Percentiles rank a stretch among this genome's conserved stretches.
Conservation (phyloP, 75 land plant species). For the Cupressus sempervirens region DNA sequence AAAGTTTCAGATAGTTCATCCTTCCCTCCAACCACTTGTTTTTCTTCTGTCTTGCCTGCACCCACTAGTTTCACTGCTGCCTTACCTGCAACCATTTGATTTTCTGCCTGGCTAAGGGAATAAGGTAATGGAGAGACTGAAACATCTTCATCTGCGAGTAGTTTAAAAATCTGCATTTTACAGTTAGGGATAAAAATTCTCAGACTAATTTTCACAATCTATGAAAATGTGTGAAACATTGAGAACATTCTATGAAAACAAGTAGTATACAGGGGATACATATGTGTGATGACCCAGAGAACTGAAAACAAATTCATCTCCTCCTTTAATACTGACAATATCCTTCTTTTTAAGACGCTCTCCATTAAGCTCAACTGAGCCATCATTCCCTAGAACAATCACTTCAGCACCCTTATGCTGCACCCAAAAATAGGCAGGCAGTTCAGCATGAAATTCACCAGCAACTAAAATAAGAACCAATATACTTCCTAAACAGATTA, state of each 20-base stretch:
- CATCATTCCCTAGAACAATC: slow-evolving; percentile 50
- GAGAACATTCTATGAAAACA: neutral
- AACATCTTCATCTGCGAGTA: slow-evolving; percentile 22
- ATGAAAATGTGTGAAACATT: slow-evolving; percentile 15
- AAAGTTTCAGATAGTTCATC: slow-evolving; percentile 57
- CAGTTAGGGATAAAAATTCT: slow-evolving; percentile 22
- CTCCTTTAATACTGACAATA: slow-evolving; percentile 26
- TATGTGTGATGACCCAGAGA: slow-evolving; percentile 48
- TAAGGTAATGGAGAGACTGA: slow-evolving; percentile 22
- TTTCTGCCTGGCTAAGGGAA: slow-evolving; percentile 31
- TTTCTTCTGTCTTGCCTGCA: slow-evolving; percentile 47
- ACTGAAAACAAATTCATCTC: slow-evolving; percentile 71
- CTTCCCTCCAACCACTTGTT: slow-evolving; percentile 45
- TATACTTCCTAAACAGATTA: neutral
- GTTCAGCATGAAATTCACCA: neutral
- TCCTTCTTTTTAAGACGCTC: slow-evolving; percentile 16
- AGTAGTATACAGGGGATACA: slow-evolving; percentile 51
- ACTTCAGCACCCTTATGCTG: slow-evolving; percentile 36
- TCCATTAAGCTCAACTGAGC: slow-evolving; percentile 62
- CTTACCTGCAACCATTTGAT: slow-evolving; percentile 26
- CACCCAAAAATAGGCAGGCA: neutral
- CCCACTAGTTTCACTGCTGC: slow-evolving; percentile 14
- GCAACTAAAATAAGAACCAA: neutral
- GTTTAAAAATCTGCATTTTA: slow-evolving; percentile 48
- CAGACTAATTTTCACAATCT: slow-evolving; percentile 5